phyloP scores from a whole-genome alignment of 495 filamentous ascomycete genomes.

The Rhizodiscina lignyota region DNA sequence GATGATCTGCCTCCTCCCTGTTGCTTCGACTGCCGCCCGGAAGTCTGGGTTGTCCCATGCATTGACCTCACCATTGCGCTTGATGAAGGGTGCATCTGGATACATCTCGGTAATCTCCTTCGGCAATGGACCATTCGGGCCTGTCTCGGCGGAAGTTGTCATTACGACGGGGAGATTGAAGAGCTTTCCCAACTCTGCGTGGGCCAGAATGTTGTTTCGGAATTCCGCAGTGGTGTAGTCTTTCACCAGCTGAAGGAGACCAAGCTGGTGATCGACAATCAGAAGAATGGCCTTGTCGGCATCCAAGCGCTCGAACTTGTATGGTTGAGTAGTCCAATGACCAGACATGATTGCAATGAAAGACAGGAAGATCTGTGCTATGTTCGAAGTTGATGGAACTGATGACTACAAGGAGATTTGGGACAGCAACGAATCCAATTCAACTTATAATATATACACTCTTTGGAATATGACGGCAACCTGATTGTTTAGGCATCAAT shows the following conservation, averaged over 20 bases:
- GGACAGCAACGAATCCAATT: too few species aligned
- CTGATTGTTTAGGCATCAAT: too few species aligned
- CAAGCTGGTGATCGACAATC: conserved; percentile 57
- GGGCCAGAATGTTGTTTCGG: conserved; percentile 51
- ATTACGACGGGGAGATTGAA: conserved; percentile 56
- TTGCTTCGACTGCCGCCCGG: conserved; percentile 44
- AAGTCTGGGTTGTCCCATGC: conserved; percentile 69
- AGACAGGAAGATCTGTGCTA: too few species aligned
- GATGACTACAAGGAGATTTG: too few species aligned
- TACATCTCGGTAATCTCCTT: conserved; percentile 55
- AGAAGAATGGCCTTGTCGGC: too few species aligned
- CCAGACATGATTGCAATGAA: too few species aligned
- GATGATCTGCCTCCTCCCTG: conserved; percentile 55
- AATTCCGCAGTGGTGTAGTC: conserved; percentile 47
- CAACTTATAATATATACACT: too few species aligned
- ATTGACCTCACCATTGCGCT: conserved; percentile 58
- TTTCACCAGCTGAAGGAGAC: conserved; percentile 46
- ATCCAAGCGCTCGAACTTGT: too few species aligned
- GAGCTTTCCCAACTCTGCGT: conserved; percentile 45
- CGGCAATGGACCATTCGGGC: conserved; percentile 53
- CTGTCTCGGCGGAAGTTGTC: conserved; percentile 48
- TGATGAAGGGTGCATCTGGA: conserved; percentile 48
- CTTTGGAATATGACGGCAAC: too few species aligned
- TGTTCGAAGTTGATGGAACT: too few species aligned
- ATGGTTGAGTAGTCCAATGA: too few species aligned